Percentiles rank a stretch among this genome's conserved stretches.
phyloP scores from a whole-genome alignment of 2,329 filamentous ascomycete species.

The Paecilomyces formosus region DNA sequence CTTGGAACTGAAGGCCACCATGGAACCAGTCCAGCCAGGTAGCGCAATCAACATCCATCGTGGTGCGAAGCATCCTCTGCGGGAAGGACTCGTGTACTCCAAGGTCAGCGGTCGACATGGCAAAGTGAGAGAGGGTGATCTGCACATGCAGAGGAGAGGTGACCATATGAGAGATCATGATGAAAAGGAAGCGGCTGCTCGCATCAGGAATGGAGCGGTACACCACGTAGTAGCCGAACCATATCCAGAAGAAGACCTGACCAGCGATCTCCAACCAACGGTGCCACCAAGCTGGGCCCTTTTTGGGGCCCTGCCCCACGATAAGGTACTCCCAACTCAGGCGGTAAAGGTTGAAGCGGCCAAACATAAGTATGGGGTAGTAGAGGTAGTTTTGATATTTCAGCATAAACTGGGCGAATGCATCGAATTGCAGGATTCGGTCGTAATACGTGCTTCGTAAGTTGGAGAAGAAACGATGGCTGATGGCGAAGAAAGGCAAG shows the following conservation, averaged over 20 bases:
- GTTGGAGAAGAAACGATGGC: conserved; percentile 67
- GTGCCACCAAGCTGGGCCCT: conserved; percentile 76
- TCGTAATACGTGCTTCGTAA: conserved; percentile 79
- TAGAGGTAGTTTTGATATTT: conserved; percentile 75
- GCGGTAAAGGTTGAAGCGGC: conserved; percentile 79
- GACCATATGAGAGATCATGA: conserved; percentile 73
- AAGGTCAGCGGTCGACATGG: conserved; percentile 84
- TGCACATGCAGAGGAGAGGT: conserved; percentile 80
- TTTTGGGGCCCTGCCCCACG: conserved; percentile 60
- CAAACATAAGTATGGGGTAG: conserved; percentile 72
- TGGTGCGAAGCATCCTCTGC: conserved; percentile 84
- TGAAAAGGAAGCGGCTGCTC: conserved; percentile 62
- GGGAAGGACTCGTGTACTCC: conserved; percentile 80
- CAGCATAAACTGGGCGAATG: conserved; percentile 61
- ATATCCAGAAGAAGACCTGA: conserved; percentile 74
- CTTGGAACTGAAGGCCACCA: conserved; percentile 83
- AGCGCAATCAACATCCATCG: conserved; percentile 88
- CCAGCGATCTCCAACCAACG: conserved; percentile 71
- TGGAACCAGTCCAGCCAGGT: conserved; percentile 85
- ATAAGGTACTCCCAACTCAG: conserved; percentile 74
- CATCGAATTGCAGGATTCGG: conserved; percentile 69
- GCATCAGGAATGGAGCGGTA: conserved; percentile 65
- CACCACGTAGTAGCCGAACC: conserved; percentile 77
- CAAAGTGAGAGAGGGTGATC: conserved; percentile 87
- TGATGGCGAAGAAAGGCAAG: conserved; percentile 81